A percentile compares a stretch with the other conserved stretches of the same genome.
Conservation (phyloP, 192 early-diverging fungal species). For the Podila epicladia region DNA sequence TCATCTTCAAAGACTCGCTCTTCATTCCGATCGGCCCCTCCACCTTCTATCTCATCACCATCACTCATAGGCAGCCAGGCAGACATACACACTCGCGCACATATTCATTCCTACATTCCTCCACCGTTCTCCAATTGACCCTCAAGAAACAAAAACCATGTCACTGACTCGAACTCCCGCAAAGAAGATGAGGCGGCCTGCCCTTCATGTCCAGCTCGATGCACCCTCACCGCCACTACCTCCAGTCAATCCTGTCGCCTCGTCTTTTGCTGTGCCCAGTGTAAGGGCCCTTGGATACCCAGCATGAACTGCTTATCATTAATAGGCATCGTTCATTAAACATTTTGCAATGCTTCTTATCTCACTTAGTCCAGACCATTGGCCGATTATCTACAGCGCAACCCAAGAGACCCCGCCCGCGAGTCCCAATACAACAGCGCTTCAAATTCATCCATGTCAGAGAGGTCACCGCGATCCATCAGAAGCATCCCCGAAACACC, state of each 20-base stretch:
- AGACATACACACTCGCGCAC: background rate
- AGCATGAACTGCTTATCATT: too few relatives aligned
- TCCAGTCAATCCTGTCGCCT: constrained; percentile 11
- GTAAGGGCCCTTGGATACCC: constrained; percentile 9
- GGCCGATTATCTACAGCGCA: constrained; percentile 32
- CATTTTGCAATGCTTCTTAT: background rate
- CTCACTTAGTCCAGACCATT: constrained; percentile 20
- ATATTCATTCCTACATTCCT: background rate
- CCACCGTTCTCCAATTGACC: background rate
- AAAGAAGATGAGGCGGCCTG: constrained; percentile 24
- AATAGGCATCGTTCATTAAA: background rate
- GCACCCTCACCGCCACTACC: constrained; percentile 8
- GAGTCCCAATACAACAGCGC: constrained; percentile 23
- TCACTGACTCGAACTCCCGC: constrained; percentile 41
- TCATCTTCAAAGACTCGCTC: background rate
- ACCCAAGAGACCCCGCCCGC: constrained; percentile 35
- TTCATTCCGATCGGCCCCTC: background rate
- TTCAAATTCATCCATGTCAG: constrained; percentile 10
- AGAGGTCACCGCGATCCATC: constrained; percentile 24
- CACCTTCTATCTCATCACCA: background rate
- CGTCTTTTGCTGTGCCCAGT: constrained; percentile 10
- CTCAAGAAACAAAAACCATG: constrained; percentile 10
- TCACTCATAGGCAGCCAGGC: background rate
- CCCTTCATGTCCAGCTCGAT: constrained; percentile 32
- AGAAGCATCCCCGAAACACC: constrained; percentile 45